A percentile compares a stretch with the other conserved stretches of the same genome.
Evolutionary conservation across 108 stramenopile species (phyloP).

Genomic region (Fistulifera solaris): DNA sequence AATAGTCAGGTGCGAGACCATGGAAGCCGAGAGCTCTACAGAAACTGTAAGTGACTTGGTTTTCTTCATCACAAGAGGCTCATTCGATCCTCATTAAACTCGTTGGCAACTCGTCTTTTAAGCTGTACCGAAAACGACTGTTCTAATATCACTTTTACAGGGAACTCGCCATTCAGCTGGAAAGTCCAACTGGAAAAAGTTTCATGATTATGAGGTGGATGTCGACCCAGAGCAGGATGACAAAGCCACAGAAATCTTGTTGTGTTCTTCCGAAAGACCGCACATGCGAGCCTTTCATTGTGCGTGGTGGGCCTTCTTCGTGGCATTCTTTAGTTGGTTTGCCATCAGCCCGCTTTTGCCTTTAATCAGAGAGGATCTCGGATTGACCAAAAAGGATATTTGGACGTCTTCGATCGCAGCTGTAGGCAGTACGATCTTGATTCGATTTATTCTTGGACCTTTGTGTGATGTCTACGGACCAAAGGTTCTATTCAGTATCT

Average conservation of each 20-base stretch:
- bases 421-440: slow-evolving; percentile 58
- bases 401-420: slow-evolving; percentile 76
- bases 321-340: slow-evolving; percentile 82
- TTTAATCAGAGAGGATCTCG: slow-evolving; percentile 52
- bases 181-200: slow-evolving; percentile 39
- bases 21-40: too few species aligned
- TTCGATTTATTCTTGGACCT: slow-evolving; percentile 72
- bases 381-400: slow-evolving; percentile 55
- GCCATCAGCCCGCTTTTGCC: slow-evolving; percentile 78
- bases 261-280: slow-evolving; percentile 46
- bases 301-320: slow-evolving; percentile 55
- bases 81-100: too few species aligned
- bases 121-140: too few species aligned
- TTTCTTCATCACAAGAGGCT: too few species aligned
- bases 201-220: slow-evolving; percentile 39
- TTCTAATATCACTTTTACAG: too few species aligned
- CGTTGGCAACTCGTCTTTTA: too few species aligned
- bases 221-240: slow-evolving; percentile 77
- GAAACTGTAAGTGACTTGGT: too few species aligned
- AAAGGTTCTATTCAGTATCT: slow-evolving; percentile 48
- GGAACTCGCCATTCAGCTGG: not conserved
- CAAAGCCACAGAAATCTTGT: slow-evolving; percentile 58
- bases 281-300: slow-evolving; percentile 88
- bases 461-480: slow-evolving; percentile 71
- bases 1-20: too few species aligned